Conservation (phyloP, 352 stramenopile genomes). For the Elongisporangium anandrum region DNA sequence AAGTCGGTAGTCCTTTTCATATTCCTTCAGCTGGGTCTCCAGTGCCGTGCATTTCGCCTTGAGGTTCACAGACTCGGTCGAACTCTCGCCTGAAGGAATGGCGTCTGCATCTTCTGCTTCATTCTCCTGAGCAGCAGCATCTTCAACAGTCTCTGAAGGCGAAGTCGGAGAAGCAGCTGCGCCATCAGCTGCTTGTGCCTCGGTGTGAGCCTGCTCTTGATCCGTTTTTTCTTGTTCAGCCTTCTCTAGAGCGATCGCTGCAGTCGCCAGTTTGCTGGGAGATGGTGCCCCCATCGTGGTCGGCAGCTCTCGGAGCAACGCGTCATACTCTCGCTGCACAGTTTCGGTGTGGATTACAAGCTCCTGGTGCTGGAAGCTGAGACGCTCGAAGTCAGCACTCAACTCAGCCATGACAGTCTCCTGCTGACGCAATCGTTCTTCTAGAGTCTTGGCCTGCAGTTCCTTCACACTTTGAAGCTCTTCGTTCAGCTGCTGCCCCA, state of each 20-base stretch:
- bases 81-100: conserved; percentile 7
- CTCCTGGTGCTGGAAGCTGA: conserved; percentile 84
- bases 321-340: conserved; percentile 66
- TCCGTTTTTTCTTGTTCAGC: conserved; percentile 26
- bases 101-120: background rate
- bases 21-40: conserved; percentile 58
- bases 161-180: background rate
- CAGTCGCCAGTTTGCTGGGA: conserved; percentile 36
- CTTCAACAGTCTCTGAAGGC: conserved; percentile 4
- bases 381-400: conserved; percentile 59
- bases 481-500: conserved; percentile 50
- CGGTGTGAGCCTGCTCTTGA: conserved; percentile 8
- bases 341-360: conserved; percentile 75
- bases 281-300: conserved; percentile 17
- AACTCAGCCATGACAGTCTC: conserved; percentile 55
- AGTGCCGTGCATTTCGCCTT: conserved; percentile 50
- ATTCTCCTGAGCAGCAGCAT: background rate
- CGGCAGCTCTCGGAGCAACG: conserved; percentile 53
- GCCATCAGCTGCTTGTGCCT: conserved; percentile 10
- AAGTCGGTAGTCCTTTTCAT: conserved; percentile 65
- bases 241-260: conserved; percentile 16
- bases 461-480: conserved; percentile 73
- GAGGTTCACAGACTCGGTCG: conserved; percentile 29
- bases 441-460: conserved; percentile 45
- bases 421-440: conserved; percentile 64